Evolutionary conservation across 306 rosid species (phyloP).

Genomic region (Trifolium repens): DNA sequence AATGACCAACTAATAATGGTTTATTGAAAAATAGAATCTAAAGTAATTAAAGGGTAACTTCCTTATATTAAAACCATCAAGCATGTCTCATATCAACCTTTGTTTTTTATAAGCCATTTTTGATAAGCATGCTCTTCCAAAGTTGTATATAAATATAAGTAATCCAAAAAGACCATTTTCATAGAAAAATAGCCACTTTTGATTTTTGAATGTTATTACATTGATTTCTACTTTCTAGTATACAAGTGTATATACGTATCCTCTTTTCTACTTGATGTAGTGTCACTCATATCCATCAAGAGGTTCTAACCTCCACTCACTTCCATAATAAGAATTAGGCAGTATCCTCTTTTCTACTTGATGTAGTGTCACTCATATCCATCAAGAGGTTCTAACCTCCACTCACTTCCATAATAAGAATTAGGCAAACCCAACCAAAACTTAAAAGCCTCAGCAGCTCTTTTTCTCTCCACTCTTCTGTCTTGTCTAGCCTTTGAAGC

Average conservation of each 20-base stretch:
- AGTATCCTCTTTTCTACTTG: conserved; percentile 27
- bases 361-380: conserved; percentile 51
- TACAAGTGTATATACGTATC: neutral
- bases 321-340: conserved; percentile 95
- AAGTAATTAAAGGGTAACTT: no score
- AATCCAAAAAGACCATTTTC: conserved; percentile 8
- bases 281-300: conserved; percentile 58
- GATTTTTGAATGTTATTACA: neutral
- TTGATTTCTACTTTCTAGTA: conserved; percentile 3
- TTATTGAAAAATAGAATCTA: no score
- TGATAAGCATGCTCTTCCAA: neutral
- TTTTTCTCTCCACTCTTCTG: conserved; percentile 84
- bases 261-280: conserved; percentile 10
- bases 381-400: conserved; percentile 79
- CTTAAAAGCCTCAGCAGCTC: conserved; percentile 99
- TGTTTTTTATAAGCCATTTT: no score
- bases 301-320: conserved; percentile 91
- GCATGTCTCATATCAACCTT: no score
- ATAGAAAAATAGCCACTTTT: conserved; percentile 7
- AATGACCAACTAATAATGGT: no score
- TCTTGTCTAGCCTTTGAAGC: conserved; percentile 95
- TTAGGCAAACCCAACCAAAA: conserved; percentile 97
- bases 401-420: conserved; percentile 95
- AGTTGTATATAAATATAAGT: neutral
- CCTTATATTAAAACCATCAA: no score